Percentiles rank a stretch among this genome's conserved stretches.
These are phyloP conservation scores for Glebionis coronaria DNA, from an alignment of 129 eudicot genomes.

Conservation along the genomic window DNA sequence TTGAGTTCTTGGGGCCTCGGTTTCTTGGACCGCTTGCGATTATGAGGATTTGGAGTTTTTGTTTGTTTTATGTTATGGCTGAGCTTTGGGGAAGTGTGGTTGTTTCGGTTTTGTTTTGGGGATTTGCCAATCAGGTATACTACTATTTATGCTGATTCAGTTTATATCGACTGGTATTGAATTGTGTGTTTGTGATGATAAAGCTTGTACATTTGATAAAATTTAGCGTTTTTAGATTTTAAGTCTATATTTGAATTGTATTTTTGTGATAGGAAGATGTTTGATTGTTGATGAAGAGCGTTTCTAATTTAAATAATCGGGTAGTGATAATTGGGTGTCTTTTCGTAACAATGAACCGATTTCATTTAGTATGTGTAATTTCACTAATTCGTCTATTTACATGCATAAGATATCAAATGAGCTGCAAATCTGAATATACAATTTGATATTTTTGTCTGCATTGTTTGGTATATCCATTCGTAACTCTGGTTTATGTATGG, in stretches of 20 bases:
- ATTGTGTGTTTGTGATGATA: neutral
- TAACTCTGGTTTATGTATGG: no score
- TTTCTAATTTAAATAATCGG: neutral
- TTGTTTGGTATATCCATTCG: no score
- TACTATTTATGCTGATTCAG: neutral
- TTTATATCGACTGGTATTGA: conserved; percentile 11
- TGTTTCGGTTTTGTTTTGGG: conserved; percentile 97
- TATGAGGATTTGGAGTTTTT: conserved; percentile 94
- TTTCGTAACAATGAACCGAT: neutral
- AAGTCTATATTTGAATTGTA: neutral
- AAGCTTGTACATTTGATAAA: conserved; percentile 1
- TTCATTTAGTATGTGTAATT: conserved; percentile 10
- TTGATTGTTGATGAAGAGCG: neutral
- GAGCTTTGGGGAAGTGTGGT: conserved; percentile 99
- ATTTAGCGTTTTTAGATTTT: conserved; percentile 6
- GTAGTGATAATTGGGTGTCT: conserved; percentile 8
- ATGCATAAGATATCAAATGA: no score
- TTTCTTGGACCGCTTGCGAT: conserved; percentile 97
- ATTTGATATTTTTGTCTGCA: no score
- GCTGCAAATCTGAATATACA: no score
- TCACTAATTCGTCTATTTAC: no score
- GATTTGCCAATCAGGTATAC: conserved; percentile 97
- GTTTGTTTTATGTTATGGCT: conserved; percentile 99
- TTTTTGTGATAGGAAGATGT: neutral
- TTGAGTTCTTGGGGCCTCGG: conserved; percentile 73